Base-by-base conservation (phyloP, 192 early-diverging fungal genomes). In the Dispira simplex region DNA sequence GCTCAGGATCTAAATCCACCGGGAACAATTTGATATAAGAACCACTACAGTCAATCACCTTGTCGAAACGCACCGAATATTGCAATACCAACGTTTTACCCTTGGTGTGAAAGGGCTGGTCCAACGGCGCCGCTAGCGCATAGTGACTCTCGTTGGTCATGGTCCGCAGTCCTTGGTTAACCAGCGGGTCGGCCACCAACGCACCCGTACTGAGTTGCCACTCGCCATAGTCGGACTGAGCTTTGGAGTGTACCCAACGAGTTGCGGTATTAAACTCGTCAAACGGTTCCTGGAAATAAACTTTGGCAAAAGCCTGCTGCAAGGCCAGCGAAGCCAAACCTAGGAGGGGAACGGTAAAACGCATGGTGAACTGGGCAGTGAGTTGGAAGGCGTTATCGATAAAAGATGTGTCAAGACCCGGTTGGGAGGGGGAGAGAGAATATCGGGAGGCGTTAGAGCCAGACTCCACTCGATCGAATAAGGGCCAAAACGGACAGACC, bases 11-110 rank as follows among this genome's bases (percentile, higher is more conserved):
- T 65, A 88, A 85, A n/a, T 66, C 66, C 46, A 72, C 71, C 59
- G 85, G 78, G 44, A 95, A 71, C 27, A 95, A 79, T 79, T 95
- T 95, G 69, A 90, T 72, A 77, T 96, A 96, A 3, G 93, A 91
- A 44, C 93, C 93, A 52, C 91, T 91, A 71, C 93, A 96, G 68
- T 91, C 65, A 23, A 78, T 65, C n/a, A 47, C 65, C 47, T 73
- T 63, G 48, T 78, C 73, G n/a, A 90, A 80, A 74, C 93, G 93
- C 71, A 93, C 90, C 67, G 93, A 84, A 66, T 93, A 91, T 65
- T 92, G 90, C 46, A 91, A 77, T 11, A 96, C 89, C 39, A 93
- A 71, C 8, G 83, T 73, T 69, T 86, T 82, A 56, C 77, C 83
- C 9, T 75, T 83, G 52, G 84, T 82, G 65, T 90, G 88, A 27